A percentile compares a stretch with the other conserved stretches of the same genome.
Conservation (phyloP, 2,329 filamentous ascomycete species). For the Colletotrichum eremochloae region DNA sequence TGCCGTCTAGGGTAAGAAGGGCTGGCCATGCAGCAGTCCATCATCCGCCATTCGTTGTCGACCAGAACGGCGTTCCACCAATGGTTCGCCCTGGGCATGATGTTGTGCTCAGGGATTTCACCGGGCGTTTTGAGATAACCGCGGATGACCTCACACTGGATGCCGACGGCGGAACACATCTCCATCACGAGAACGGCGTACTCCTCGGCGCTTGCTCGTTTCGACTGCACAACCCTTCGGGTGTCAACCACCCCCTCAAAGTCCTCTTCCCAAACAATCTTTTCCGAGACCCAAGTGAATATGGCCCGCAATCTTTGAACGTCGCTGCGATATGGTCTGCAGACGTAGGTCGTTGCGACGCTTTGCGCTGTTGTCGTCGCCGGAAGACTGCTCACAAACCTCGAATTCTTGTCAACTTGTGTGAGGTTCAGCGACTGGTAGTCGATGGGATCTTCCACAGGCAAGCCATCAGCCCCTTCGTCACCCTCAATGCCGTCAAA, state of each 20-base stretch:
- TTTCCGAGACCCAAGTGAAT: constrained; percentile 97
- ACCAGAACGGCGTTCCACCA: constrained; percentile 98
- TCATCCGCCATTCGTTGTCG: constrained; percentile 95
- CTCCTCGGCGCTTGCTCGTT: constrained; percentile 88
- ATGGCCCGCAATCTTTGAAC: constrained; percentile 94
- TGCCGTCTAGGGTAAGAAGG: constrained; percentile 87
- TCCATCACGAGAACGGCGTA: constrained; percentile 90
- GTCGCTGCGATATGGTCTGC: constrained; percentile 92
- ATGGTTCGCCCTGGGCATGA: constrained; percentile 90
- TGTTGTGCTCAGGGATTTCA: constrained; percentile 83
- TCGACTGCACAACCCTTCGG: constrained; percentile 84
- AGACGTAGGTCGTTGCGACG: constrained; percentile 91
- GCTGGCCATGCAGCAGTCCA: constrained; percentile 92
- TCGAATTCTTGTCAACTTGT: constrained; percentile 94
- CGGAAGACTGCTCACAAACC: constrained; percentile 88
- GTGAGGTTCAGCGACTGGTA: constrained; percentile 84
- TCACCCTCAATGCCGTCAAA: constrained; percentile 89
- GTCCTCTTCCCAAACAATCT: constrained; percentile 95
- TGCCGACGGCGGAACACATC: constrained; percentile 92
- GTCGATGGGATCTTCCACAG: constrained; percentile 85
- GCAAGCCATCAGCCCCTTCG: constrained; percentile 86
- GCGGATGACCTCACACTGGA: constrained; percentile 87
- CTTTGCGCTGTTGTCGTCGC: constrained; percentile 84
- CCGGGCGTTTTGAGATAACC: constrained; percentile 94
- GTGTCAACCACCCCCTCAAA: constrained; percentile 89